Base-by-base conservation (phyloP, 305 asterid species). In the Fraxinus platypoda region DNA sequence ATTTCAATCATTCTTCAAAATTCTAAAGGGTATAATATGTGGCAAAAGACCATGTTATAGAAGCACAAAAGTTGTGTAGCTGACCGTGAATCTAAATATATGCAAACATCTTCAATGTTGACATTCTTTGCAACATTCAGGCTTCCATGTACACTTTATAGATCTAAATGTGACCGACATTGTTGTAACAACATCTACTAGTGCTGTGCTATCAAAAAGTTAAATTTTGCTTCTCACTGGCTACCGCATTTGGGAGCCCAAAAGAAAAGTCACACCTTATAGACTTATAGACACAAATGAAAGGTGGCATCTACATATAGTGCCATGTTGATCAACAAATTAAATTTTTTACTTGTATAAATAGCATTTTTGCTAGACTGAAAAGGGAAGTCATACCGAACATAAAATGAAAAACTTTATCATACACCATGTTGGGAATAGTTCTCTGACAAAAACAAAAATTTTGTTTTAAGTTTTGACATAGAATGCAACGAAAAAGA, bases 1-100 rank as follows among this genome's bases (percentile, higher is more conserved):
- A 30, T 26, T 80, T 66, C 57, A 30, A 84, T 72, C 49, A 43
- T 26, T 59, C 64, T 23, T 28, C 80, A 72, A 62, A 30, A 71
- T 21, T 41, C 80, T 73, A 59, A 62, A 8, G 33, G 19, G 33
- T 30, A 54, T 38, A 6, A 71, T 70, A 38, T 49, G 78, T 5
- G 76, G 73, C 31, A 26, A 28, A 66, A 26, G 74, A 21, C 33
- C 33, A 64, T 28, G 37, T 68, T 28, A 68, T 28, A 68, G 74
- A 68, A 12, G 37, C 37, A 26, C 37, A 3, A 28, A 26, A 68
- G n/a, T 28, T 68, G 21, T 68, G 21, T 68, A 19, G 17, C 9
- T 19, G 28, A 57, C 28, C 0, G 4, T 57, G 26, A 19, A 57
- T 19, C 68, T 57, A 28, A 11, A 68, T 25, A 28, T 19, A 28